Conservation (phyloP, 768 basidiomycete genomes). For the Tylopilus subfusipes region DNA sequence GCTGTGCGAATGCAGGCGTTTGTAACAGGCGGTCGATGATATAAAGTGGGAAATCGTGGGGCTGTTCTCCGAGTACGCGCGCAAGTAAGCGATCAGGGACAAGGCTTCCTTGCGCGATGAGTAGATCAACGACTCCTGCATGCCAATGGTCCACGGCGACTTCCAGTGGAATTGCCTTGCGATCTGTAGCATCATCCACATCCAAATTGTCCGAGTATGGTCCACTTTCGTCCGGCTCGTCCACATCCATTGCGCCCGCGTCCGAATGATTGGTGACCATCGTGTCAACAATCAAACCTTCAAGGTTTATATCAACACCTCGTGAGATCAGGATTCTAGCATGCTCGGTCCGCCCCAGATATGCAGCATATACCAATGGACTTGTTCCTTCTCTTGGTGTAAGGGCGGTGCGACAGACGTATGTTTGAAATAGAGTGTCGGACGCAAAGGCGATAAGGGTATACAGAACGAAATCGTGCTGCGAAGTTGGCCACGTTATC, state of each 20-base stretch:
- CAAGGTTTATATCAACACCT: not conserved
- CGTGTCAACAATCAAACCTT: not conserved
- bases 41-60: constrained; percentile 2
- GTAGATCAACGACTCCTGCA: not conserved
- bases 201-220: not conserved
- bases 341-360: not conserved
- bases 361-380: constrained; percentile 10
- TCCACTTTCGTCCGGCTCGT: not conserved
- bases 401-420: not conserved
- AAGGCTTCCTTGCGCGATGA: not conserved
- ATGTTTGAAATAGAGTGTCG: not conserved
- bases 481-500: constrained; percentile 1
- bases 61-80: not conserved
- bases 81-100: not conserved
- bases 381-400: not conserved
- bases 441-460: constrained; percentile 5
- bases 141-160: constrained; percentile 4
- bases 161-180: not conserved
- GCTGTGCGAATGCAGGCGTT: not conserved
- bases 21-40: not conserved
- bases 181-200: not conserved
- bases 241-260: too few relatives aligned
- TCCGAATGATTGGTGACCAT: not conserved
- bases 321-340: not conserved
- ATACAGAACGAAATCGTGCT: constrained; percentile 5